phyloP scores from a whole-genome alignment of 176 grass and related monocot genomes.

The Juncus effusus region DNA sequence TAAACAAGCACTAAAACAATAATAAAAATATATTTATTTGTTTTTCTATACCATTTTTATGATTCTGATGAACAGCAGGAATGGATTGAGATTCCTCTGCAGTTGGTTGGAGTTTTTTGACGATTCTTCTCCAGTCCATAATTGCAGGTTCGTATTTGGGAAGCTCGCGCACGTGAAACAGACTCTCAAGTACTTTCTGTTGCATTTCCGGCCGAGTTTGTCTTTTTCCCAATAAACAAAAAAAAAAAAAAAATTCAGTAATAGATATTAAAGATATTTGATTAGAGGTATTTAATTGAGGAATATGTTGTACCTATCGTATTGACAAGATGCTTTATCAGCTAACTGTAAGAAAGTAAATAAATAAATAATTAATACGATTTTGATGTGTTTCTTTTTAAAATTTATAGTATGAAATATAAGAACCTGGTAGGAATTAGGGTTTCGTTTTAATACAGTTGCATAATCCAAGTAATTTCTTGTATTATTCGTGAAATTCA shows the following conservation, averaged over 20 bases:
- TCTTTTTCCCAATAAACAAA: conserved; percentile 35
- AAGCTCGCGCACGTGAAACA: conserved; percentile 57
- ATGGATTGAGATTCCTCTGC: conserved; percentile 22
- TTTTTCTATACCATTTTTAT: conserved; percentile 30
- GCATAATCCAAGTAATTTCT: conserved; percentile 29
- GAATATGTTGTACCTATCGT: conserved; percentile 36
- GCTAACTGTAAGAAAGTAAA: conserved; percentile 44
- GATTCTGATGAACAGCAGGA: conserved; percentile 35
- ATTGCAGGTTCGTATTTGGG: conserved; percentile 38
- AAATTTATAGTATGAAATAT: too few relatives aligned
- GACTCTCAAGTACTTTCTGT: conserved; percentile 59
- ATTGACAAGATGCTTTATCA: conserved; percentile 35
- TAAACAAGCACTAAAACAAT: too few relatives aligned
- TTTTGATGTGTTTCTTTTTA: too few relatives aligned
- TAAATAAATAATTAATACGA: conserved; percentile 1
- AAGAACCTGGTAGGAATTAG: conserved; percentile 54
- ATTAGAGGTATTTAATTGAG: conserved; percentile 5
- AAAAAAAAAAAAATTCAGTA: conserved; percentile 2
- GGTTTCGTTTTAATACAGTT: conserved; percentile 24
- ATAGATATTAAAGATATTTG: background rate
- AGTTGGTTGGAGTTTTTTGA: conserved; percentile 55
- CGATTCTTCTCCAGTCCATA: conserved; percentile 86
- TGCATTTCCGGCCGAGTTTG: conserved; percentile 34
- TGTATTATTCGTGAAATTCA: conserved; percentile 20
- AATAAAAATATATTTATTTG: background rate